phyloP scores from a whole-genome alignment of 2,329 filamentous ascomycete genomes.

The Penicillium sp. region DNA sequence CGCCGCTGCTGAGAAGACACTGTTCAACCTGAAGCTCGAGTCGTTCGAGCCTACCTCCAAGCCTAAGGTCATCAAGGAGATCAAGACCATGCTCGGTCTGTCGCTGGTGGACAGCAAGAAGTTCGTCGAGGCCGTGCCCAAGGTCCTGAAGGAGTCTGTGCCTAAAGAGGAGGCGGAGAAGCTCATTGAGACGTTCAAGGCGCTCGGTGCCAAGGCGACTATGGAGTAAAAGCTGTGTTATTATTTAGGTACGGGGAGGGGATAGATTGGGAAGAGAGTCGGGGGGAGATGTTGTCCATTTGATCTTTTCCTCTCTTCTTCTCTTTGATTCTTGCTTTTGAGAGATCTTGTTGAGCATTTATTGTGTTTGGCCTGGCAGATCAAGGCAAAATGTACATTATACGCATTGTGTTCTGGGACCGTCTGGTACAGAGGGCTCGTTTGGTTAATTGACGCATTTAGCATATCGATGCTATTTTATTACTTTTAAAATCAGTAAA shows the following conservation, averaged over 20 bases:
- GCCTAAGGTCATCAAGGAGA: slow-evolving; percentile 99
- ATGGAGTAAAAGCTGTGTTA: slow-evolving; percentile 69
- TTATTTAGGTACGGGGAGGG: slow-evolving; percentile 9
- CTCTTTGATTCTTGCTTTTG: slow-evolving; percentile 20
- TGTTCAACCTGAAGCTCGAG: slow-evolving; percentile 94
- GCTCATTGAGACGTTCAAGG: slow-evolving; percentile 94
- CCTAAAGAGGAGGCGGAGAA: slow-evolving; percentile 99
- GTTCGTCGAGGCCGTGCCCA: slow-evolving; percentile 97
- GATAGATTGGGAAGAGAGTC: slow-evolving; percentile 8
- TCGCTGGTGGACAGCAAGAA: slow-evolving; percentile 99
- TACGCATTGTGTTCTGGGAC: slow-evolving; percentile 28
- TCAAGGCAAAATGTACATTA: slow-evolving; percentile 40
- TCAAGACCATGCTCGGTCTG: slow-evolving; percentile 92
- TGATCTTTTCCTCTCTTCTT: slow-evolving; percentile 8
- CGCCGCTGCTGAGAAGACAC: slow-evolving; percentile 85
- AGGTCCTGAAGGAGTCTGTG: slow-evolving; percentile 98
- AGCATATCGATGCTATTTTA: slow-evolving; percentile 13
- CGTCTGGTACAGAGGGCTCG: slow-evolving; percentile 22
- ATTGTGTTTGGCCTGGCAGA: slow-evolving; percentile 22
- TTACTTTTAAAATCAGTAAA: background rate
- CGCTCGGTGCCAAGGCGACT: slow-evolving; percentile 77
- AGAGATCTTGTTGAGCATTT: slow-evolving; percentile 17
- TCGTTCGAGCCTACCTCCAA: slow-evolving; percentile 85
- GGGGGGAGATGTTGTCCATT: background rate
- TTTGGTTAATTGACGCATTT: slow-evolving; percentile 28